Evolutionary conservation across 495 filamentous ascomycete species (phyloP).

Genomic region (Umbilicaria muhlenbergii): DNA sequence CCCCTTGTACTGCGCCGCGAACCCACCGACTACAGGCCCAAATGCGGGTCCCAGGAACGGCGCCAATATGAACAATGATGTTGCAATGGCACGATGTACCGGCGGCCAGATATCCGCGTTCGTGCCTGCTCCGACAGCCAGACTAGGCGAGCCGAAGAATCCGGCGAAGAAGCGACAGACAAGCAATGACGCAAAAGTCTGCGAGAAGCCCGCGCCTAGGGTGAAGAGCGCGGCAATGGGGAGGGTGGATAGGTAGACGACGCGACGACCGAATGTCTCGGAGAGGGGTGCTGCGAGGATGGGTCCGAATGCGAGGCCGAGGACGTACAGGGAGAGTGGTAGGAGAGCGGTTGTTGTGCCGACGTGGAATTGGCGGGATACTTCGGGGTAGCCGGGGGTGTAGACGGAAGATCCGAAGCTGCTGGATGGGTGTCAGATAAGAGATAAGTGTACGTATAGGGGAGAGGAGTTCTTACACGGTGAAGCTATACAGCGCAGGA

Average conservation of each 20-base stretch:
- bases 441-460: not conserved
- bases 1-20: constrained; percentile 35
- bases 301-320: constrained; percentile 43
- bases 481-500: constrained; percentile 15
- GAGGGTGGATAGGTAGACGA: constrained; percentile 36
- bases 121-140: constrained; percentile 40
- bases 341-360: constrained; percentile 35
- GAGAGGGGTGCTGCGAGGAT: constrained; percentile 43
- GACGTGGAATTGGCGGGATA: constrained; percentile 31
- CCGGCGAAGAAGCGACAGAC: constrained; percentile 49
- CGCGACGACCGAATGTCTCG: constrained; percentile 36
- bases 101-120: constrained; percentile 36
- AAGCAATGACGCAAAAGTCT: constrained; percentile 36
- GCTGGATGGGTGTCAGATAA: constrained; percentile 12
- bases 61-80: constrained; percentile 34
- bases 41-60: constrained; percentile 43
- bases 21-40: constrained; percentile 48
- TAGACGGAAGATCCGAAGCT: constrained; percentile 39
- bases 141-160: constrained; percentile 30
- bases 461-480: constrained; percentile 11
- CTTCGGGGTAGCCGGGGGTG: constrained; percentile 25
- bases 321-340: constrained; percentile 37
- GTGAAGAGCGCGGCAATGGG: constrained; percentile 46
- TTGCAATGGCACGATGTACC: constrained; percentile 25
- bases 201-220: constrained; percentile 41